These are phyloP conservation scores for Cladosporium sphaerospermum DNA, from an alignment of 2,329 filamentous ascomycete genomes.

Conservation along the genomic window DNA sequence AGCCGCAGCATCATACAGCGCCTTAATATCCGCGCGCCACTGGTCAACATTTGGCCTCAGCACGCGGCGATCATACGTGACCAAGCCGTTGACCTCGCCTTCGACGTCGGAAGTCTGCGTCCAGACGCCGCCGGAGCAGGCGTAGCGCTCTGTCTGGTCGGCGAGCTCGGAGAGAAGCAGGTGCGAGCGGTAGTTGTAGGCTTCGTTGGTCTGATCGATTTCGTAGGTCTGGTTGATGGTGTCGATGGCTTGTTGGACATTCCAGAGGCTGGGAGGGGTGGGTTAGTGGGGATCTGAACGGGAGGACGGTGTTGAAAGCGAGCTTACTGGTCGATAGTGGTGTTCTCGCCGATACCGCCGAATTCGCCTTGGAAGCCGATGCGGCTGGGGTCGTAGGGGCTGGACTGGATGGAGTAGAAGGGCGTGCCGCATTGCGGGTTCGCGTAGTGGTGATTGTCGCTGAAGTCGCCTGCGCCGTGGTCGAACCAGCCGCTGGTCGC, in stretches of 20 bases:
- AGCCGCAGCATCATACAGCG: constrained; percentile 50
- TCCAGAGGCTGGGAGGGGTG: constrained; percentile 58
- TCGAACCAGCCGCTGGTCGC: constrained; percentile 61
- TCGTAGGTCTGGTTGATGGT: constrained; percentile 63
- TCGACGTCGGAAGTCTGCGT: constrained; percentile 71
- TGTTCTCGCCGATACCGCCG: constrained; percentile 61
- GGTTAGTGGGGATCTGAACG: constrained; percentile 33
- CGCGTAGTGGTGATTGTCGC: constrained; percentile 66
- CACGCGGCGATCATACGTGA: constrained; percentile 39
- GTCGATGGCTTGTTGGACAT: constrained; percentile 52
- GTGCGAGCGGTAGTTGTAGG: constrained; percentile 62
- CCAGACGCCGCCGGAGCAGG: constrained; percentile 63
- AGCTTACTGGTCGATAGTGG: constrained; percentile 48
- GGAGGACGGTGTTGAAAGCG: no score
- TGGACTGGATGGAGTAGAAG: constrained; percentile 54
- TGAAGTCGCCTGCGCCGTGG: constrained; percentile 61
- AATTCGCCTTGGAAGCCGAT: constrained; percentile 68
- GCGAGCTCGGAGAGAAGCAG: constrained; percentile 43
- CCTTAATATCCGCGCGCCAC: constrained; percentile 56
- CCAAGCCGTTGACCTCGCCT: constrained; percentile 65
- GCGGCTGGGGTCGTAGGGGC: constrained; percentile 51
- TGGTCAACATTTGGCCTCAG: constrained; percentile 32
- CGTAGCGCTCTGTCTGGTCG: constrained; percentile 48
- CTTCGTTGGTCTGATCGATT: constrained; percentile 50
- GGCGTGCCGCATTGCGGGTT: constrained; percentile 65